Evolutionary conservation across 2,329 filamentous ascomycete genomes (phyloP).

Genomic region (Fusarium equiseti): DNA sequence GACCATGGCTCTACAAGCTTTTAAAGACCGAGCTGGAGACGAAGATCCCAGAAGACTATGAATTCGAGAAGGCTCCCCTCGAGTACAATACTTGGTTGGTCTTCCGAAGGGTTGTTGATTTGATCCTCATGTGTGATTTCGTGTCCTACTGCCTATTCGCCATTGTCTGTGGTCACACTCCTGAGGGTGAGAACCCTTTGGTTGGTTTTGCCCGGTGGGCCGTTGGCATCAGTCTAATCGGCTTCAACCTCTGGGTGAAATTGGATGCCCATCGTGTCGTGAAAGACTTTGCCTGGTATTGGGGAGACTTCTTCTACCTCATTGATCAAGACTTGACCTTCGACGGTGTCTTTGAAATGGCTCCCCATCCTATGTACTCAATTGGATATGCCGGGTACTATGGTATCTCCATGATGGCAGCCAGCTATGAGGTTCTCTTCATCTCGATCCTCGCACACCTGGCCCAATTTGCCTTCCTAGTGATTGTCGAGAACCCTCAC

Average conservation of each 20-base stretch:
- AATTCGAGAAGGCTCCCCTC: constrained; percentile 90
- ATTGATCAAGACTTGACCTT: constrained; percentile 98
- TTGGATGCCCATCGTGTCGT: constrained; percentile 97
- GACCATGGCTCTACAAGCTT: constrained; percentile 83
- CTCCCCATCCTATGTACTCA: constrained; percentile 98
- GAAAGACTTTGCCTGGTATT: constrained; percentile 99
- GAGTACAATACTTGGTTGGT: constrained; percentile 99
- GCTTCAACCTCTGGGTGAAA: constrained; percentile 99
- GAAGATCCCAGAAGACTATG: constrained; percentile 94
- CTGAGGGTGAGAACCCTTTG: constrained; percentile 75
- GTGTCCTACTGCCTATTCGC: constrained; percentile 97
- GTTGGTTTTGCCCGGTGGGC: constrained; percentile 82
- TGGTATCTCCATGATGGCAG: constrained; percentile 97
- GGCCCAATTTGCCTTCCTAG: constrained; percentile 92
- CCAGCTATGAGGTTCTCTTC: constrained; percentile 96
- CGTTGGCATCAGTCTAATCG: constrained; percentile 80
- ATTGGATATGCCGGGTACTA: constrained; percentile 98
- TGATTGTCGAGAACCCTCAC: constrained; percentile 93
- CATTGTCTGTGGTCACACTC: constrained; percentile 83
- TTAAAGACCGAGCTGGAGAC: constrained; percentile 92
- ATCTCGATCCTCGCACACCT: constrained; percentile 96
- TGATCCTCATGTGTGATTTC: constrained; percentile 99
- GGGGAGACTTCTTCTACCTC: constrained; percentile 99
- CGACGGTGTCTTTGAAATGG: constrained; percentile 99
- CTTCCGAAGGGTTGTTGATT: constrained; percentile 93